These are phyloP conservation scores for Begonia peltatifolia DNA, from an alignment of 306 rosid species.

Conservation along the genomic window DNA sequence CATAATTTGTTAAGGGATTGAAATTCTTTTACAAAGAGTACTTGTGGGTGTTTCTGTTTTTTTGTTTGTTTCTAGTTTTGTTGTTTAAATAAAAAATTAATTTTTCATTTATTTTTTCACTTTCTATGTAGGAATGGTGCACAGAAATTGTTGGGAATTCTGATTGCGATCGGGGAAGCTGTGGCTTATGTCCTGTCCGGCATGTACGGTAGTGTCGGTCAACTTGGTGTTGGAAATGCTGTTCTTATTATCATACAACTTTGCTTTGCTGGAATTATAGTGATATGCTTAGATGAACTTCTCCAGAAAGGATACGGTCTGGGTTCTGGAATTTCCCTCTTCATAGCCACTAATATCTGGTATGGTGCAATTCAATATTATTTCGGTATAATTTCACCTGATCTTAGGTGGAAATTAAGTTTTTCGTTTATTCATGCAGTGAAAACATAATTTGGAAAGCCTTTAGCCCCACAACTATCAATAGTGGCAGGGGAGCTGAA, in stretches of 20 bases:
- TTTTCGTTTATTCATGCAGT: conserved; percentile 9
- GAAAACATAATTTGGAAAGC: conserved; percentile 50
- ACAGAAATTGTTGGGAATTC: conserved; percentile 75
- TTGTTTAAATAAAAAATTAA: too few species aligned
- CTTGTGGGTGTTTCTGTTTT: too few species aligned
- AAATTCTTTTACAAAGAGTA: too few species aligned
- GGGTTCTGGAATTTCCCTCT: conserved; percentile 95
- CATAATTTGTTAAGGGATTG: too few species aligned
- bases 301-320: conserved; percentile 99
- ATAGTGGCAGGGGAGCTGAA: conserved; percentile 43
- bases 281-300: conserved; percentile 90
- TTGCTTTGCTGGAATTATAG: conserved; percentile 89
- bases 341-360: conserved; percentile 96
- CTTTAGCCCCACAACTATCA: conserved; percentile 45
- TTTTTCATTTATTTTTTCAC: too few species aligned
- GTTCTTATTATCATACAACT: conserved; percentile 83
- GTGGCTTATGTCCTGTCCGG: conserved; percentile 97
- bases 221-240: conserved; percentile 95
- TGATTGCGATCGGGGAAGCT: conserved; percentile 92
- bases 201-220: conserved; percentile 95
- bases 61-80: not conserved
- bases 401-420: too few species aligned
- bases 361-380: conserved; percentile 4
- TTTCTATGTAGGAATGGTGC: conserved; percentile 55
- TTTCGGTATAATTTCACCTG: too few species aligned